phyloP scores from a whole-genome alignment of 148 eudicot species.

The Camellia japonica region DNA sequence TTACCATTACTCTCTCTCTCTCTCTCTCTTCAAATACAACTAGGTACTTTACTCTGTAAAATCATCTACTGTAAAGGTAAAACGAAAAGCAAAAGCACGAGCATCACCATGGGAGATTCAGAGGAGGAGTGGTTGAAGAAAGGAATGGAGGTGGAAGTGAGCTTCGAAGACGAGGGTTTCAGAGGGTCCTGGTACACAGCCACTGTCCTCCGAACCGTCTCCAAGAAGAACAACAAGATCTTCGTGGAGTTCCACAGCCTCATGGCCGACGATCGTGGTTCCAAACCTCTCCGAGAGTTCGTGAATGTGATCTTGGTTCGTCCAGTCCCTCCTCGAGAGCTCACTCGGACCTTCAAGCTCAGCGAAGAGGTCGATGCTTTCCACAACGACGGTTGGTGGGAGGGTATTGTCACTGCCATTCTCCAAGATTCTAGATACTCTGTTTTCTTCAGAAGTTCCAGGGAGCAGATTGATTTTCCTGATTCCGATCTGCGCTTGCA shows the following conservation, averaged over 20 bases:
- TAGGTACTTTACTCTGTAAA: no score
- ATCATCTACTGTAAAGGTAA: no score
- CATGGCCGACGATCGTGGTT: background rate
- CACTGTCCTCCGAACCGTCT: conserved; percentile 10
- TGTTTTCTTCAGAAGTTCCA: conserved; percentile 29
- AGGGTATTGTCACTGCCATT: conserved; percentile 25
- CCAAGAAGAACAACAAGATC: conserved; percentile 16
- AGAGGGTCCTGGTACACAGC: conserved; percentile 34
- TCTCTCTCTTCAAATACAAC: no score
- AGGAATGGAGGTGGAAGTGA: conserved; percentile 27
- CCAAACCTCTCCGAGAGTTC: conserved; percentile 19
- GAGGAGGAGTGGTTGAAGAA: conserved; percentile 19
- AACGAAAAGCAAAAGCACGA: no score
- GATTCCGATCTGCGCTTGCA: conserved; percentile 32
- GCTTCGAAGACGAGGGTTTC: conserved; percentile 29
- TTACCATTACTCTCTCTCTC: no score
- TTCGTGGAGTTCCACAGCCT: conserved; percentile 25
- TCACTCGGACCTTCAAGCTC: conserved; percentile 13
- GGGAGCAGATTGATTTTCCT: conserved; percentile 33
- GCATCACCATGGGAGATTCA: no score
- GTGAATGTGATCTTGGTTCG: conserved; percentile 23
- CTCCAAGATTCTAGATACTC: conserved; percentile 17
- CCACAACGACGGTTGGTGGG: conserved; percentile 47
- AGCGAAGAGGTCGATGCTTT: conserved; percentile 39
- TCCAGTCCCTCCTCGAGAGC: conserved; percentile 26